Evolutionary conservation across 2,329 filamentous ascomycete species (phyloP).

Genomic region (Colletotrichum camelliae): DNA sequence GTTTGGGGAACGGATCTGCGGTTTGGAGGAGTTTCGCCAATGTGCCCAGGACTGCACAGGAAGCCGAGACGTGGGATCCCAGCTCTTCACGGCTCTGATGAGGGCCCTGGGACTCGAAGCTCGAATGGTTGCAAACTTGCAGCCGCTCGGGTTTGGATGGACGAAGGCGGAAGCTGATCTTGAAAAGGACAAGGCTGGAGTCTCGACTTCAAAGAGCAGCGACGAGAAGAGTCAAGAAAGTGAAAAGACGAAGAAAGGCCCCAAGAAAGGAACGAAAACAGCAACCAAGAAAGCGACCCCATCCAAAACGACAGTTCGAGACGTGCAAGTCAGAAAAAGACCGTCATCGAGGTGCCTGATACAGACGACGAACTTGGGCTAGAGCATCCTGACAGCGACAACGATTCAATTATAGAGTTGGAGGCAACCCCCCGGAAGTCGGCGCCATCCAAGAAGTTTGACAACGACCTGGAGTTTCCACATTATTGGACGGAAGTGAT

Average conservation of each 20-base stretch:
- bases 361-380: constrained; percentile 16
- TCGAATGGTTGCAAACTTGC: constrained; percentile 82
- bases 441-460: constrained; percentile 58
- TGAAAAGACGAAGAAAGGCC: background rate
- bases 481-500: constrained; percentile 94
- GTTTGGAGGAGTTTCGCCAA: constrained; percentile 70
- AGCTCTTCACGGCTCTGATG: constrained; percentile 87
- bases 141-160: constrained; percentile 90
- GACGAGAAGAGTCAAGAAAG: constrained; percentile 20
- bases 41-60: constrained; percentile 75
- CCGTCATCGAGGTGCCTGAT: background rate
- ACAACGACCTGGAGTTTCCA: constrained; percentile 80
- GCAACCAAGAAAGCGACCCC: background rate
- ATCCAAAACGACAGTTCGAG: background rate
- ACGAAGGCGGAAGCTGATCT: constrained; percentile 77
- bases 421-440: constrained; percentile 46
- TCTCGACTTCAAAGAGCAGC: background rate
- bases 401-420: constrained; percentile 65
- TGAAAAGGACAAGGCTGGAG: constrained; percentile 40
- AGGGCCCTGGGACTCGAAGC: constrained; percentile 83
- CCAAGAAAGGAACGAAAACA: constrained; percentile 17
- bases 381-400: constrained; percentile 59
- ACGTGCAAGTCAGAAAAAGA: background rate
- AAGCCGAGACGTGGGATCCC: constrained; percentile 85
- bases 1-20: constrained; percentile 80